Evolutionary conservation across 2,329 filamentous ascomycete genomes (phyloP), one percentile per base, ranked within the genome.

Genomic region (Fusarium bactridioides): DNA sequence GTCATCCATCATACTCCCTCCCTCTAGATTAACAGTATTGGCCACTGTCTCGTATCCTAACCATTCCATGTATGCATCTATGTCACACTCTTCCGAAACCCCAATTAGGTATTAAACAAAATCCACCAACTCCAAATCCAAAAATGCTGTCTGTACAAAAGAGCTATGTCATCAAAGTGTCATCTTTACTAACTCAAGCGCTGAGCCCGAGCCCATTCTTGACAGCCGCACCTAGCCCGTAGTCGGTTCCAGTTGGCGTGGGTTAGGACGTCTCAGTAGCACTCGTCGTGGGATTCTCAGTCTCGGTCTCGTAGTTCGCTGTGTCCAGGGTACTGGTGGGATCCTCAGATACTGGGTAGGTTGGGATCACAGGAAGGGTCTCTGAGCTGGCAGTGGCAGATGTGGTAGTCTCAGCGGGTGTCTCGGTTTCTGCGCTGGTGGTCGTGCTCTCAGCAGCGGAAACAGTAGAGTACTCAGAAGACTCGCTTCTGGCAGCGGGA

Each of bases 131-230:
- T 66, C 71, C 71, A 38, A 62, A 63, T 48, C 25, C 25, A 40
- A 70, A 61, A 61, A 69, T 69, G 51, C 58, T 53, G 51, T 53
- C 70, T 57, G 48, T 74, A 71, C 61, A 73, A 74, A 68, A 35
- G 70, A 57, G 60, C 47, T 41, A 50, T 56, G 48, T 62, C 70
- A 45, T 71, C 54, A 41, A 59, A 35, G 38, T 11, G 13, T 47
- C 51, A 29, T 50, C 56, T 23, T 67, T 48, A 48, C 33, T 16
- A 18, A 27, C 40, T 64, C 48, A 69, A 55, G 53, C 35, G 35
- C 33, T 38, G 19, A 73, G 29, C 33, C 56, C 61, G 18, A 72
- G 37, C 15, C 40, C 65, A 19, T 66, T 9, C 19, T 60, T 65
- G 16, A 65, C n/a, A 21, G 33, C 53, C 11, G 54, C 47, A 23